Evolutionary conservation across 768 basidiomycete genomes (phyloP).

Genomic region (Suillus discolor): DNA sequence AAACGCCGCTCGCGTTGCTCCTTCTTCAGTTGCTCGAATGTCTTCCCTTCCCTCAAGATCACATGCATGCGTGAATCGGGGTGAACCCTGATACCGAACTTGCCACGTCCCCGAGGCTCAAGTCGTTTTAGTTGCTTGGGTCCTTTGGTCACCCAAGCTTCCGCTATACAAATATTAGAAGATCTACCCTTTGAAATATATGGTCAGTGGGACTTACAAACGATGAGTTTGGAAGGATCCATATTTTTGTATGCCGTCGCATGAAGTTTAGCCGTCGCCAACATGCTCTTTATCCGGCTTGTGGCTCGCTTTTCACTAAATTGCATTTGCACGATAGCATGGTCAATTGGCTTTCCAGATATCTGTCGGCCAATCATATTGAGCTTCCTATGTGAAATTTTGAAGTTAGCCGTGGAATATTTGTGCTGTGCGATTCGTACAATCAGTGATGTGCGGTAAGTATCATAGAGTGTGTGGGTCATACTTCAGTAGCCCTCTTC

Average conservation of each 20-base stretch:
- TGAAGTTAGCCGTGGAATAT: slow-evolving; percentile 91
- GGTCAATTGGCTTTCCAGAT: slow-evolving; percentile 88
- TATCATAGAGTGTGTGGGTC: background rate
- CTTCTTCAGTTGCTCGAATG: slow-evolving; percentile 64
- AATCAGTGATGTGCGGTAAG: background rate
- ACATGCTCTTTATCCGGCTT: slow-evolving; percentile 83
- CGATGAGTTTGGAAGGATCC: slow-evolving; percentile 69
- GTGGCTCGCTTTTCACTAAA: slow-evolving; percentile 94
- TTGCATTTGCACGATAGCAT: slow-evolving; percentile 95
- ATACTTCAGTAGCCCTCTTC: slow-evolving; percentile 33
- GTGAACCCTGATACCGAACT: slow-evolving; percentile 75
- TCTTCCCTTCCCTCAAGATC: slow-evolving; percentile 80
- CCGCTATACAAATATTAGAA: slow-evolving; percentile 50
- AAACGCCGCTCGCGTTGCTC: slow-evolving; percentile 68
- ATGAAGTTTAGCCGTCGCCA: slow-evolving; percentile 84
- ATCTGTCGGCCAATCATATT: slow-evolving; percentile 89
- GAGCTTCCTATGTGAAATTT: slow-evolving; percentile 91
- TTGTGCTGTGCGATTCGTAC: slow-evolving; percentile 62
- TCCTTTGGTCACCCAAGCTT: slow-evolving; percentile 95
- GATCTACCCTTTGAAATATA: background rate
- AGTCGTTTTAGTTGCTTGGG: slow-evolving; percentile 60
- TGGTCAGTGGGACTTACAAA: slow-evolving; percentile 59
- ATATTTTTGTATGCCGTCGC: slow-evolving; percentile 79
- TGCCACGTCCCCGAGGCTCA: slow-evolving; percentile 84
- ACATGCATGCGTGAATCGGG: slow-evolving; percentile 77